These are phyloP conservation scores for Gastrodia elata DNA, from an alignment of 106 monocot species.

Conservation along the genomic window DNA sequence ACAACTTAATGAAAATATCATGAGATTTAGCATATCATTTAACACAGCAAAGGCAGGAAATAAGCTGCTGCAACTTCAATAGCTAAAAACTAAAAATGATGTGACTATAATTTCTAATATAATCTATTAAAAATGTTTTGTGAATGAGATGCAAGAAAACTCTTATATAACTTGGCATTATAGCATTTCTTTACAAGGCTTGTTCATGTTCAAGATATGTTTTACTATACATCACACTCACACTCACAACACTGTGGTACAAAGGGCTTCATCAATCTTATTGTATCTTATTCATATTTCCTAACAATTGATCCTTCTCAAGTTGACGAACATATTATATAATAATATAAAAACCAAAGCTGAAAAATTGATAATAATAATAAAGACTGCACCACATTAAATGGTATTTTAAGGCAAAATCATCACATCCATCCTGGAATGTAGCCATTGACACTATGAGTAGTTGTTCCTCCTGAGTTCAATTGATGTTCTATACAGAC, in stretches of 20 bases:
- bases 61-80: no score
- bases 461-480: not conserved
- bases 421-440: slow-evolving; percentile 7
- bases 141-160: no score
- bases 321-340: not conserved
- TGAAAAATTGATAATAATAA: not conserved
- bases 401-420: not conserved
- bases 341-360: not conserved
- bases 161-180: no score
- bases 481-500: slow-evolving; percentile 1
- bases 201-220: not conserved
- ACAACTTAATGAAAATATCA: no score
- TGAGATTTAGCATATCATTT: no score
- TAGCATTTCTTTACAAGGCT: no score
- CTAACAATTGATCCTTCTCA: not conserved
- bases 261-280: not conserved
- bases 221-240: not conserved
- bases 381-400: not conserved
- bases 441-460: slow-evolving; percentile 2
- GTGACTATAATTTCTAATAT: no score
- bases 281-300: not conserved
- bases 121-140: no score
- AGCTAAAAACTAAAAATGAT: no score
- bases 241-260: not conserved
- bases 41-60: no score